Evolutionary conservation across 2,329 filamentous ascomycete genomes (phyloP).

Genomic region (Verticillium nonalfalfae): DNA sequence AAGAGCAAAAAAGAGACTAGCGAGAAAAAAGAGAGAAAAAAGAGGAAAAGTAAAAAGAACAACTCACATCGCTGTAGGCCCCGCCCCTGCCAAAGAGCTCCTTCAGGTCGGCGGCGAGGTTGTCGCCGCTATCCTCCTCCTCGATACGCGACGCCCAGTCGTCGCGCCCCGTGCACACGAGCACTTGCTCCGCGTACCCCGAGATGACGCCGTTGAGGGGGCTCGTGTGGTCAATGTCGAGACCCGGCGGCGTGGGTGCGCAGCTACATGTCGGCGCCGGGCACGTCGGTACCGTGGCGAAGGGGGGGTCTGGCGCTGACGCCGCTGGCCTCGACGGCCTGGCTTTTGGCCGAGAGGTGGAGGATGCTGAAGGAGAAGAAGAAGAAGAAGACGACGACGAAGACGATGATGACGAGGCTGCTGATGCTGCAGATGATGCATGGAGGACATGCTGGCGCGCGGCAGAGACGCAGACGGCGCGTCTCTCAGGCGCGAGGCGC

Average conservation of each 20-base stretch:
- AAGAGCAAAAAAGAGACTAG: too few relatives aligned
- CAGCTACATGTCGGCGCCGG: constrained; percentile 74
- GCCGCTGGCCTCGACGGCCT: not conserved
- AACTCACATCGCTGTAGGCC: constrained; percentile 57
- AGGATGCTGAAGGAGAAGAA: not conserved
- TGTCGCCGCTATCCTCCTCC: constrained; percentile 63
- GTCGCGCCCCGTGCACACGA: constrained; percentile 72
- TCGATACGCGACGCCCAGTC: constrained; percentile 86
- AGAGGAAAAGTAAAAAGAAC: not conserved
- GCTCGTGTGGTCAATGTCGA: constrained; percentile 68
- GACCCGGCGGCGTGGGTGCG: constrained; percentile 56
- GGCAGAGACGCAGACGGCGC: not conserved
- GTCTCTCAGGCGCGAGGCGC: not conserved
- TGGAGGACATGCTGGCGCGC: not conserved
- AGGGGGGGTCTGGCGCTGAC: constrained; percentile 17
- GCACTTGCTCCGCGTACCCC: constrained; percentile 72
- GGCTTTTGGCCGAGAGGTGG: not conserved
- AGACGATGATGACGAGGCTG: not conserved
- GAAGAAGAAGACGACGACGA: not conserved
- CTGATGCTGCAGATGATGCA: not conserved
- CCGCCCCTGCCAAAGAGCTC: constrained; percentile 61
- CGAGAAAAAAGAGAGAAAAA: not conserved
- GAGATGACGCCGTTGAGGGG: constrained; percentile 72
- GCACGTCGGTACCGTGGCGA: constrained; percentile 49
- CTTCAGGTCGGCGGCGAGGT: constrained; percentile 67